These are phyloP conservation scores for Aureobasidium zeae DNA, from an alignment of 2,329 filamentous ascomycete genomes.

Conservation along the genomic window DNA sequence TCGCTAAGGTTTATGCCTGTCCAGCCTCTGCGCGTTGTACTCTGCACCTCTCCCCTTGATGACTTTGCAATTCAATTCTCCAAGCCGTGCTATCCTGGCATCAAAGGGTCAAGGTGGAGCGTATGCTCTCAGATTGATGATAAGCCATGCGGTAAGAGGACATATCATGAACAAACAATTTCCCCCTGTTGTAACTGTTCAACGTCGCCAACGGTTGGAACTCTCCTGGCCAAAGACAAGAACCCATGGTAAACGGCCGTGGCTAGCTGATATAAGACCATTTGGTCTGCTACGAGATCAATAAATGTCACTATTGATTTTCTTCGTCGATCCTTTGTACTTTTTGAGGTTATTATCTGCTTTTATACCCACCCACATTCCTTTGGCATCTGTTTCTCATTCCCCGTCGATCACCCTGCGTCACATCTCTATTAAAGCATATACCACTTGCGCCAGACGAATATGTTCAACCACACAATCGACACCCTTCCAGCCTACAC, in stretches of 20 bases:
- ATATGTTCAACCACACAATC: constrained; percentile 12
- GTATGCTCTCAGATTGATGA: neutral
- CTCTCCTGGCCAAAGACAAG: constrained; percentile 10
- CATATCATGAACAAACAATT: constrained; percentile 3
- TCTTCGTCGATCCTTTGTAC: constrained; percentile 7
- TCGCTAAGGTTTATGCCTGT: neutral
- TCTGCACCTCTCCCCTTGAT: neutral
- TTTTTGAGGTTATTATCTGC: neutral
- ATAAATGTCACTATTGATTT: constrained; percentile 15
- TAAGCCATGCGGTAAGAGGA: too few relatives aligned
- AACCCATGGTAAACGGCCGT: constrained; percentile 3
- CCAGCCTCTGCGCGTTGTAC: neutral
- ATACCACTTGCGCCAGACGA: neutral
- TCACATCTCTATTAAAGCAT: neutral
- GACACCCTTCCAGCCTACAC: constrained; percentile 9
- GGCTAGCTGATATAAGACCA: constrained; percentile 15
- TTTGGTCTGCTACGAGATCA: constrained; percentile 4
- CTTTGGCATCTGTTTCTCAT: constrained; percentile 9
- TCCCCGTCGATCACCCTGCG: constrained; percentile 6
- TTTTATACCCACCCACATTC: constrained; percentile 1
- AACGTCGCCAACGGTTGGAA: constrained; percentile 9
- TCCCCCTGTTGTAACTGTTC: constrained; percentile 15
- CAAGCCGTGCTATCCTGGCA: neutral
- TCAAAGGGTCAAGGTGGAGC: neutral
- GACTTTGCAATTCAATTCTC: neutral